phyloP scores from a whole-genome alignment of 139 green algal genomes.

The Asterochloris erici region DNA sequence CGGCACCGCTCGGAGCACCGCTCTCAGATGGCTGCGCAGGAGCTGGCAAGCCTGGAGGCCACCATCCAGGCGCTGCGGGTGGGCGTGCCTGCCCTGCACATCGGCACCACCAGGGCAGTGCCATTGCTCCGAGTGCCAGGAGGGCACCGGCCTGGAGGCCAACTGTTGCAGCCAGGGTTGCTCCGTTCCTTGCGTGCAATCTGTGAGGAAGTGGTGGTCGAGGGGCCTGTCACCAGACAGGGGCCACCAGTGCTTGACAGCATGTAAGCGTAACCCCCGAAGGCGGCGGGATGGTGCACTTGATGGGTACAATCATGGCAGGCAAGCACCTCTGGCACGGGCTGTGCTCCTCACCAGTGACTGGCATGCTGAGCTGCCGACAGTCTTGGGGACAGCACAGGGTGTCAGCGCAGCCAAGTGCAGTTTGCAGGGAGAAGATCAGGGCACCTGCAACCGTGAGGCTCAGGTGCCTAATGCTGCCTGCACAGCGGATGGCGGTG shows the following conservation, averaged over 20 bases:
- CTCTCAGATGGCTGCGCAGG: neutral
- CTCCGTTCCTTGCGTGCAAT: neutral
- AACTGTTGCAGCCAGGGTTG: neutral
- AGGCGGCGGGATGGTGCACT: neutral
- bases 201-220: too few species aligned
- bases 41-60: slow-evolving; percentile 12
- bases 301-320: neutral
- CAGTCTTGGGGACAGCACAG: too few species aligned
- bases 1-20: slow-evolving; percentile 1
- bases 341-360: too few species aligned
- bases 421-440: too few species aligned
- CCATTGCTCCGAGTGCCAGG: neutral
- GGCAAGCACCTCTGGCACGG: too few species aligned
- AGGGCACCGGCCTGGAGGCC: neutral
- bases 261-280: neutral
- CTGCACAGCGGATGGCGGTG: too few species aligned
- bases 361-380: too few species aligned
- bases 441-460: too few species aligned
- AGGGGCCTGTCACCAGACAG: neutral
- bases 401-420: too few species aligned
- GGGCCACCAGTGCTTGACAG: neutral
- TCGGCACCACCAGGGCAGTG: neutral
- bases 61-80: slow-evolving; percentile 25
- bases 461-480: too few species aligned
- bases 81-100: neutral